These are phyloP conservation scores for Trametes sanguinea DNA, from an alignment of 768 basidiomycete species.

Conservation along the genomic window DNA sequence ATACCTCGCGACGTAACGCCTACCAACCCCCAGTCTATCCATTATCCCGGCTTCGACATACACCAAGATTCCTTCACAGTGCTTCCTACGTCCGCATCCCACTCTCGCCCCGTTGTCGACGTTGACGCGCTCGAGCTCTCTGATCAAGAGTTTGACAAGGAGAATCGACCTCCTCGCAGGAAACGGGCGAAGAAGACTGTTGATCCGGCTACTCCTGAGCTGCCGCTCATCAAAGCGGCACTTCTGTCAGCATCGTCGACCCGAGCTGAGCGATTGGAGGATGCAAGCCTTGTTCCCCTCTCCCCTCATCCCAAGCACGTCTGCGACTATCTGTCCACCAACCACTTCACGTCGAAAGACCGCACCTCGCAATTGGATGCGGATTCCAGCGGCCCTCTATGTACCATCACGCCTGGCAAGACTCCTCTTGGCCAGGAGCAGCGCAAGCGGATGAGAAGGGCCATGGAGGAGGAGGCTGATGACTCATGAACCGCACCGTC, in stretches of 20 bases:
- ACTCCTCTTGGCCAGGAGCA: conserved; percentile 17
- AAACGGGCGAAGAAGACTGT: conserved; percentile 44
- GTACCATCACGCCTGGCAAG: conserved; percentile 7
- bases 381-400: not conserved
- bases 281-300: not conserved
- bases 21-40: conserved; percentile 55
- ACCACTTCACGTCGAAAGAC: conserved; percentile 1
- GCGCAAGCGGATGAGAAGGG: conserved; percentile 16
- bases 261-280: not conserved
- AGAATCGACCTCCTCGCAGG: conserved; percentile 56
- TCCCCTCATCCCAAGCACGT: conserved; percentile 22
- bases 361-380: not conserved
- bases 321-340: conserved; percentile 10
- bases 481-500: not conserved
- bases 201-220: not conserved
- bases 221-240: conserved; percentile 21
- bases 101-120: not conserved
- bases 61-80: conserved; percentile 45
- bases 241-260: conserved; percentile 13
- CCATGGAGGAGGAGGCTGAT: conserved; percentile 18
- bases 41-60: conserved; percentile 69
- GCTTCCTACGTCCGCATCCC: conserved; percentile 14
- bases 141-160: conserved; percentile 50
- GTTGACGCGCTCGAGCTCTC: conserved; percentile 11
- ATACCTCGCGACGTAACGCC: conserved; percentile 42